phyloP scores from a whole-genome alignment of 495 filamentous ascomycete species.

The Daldinia vernicosa region DNA sequence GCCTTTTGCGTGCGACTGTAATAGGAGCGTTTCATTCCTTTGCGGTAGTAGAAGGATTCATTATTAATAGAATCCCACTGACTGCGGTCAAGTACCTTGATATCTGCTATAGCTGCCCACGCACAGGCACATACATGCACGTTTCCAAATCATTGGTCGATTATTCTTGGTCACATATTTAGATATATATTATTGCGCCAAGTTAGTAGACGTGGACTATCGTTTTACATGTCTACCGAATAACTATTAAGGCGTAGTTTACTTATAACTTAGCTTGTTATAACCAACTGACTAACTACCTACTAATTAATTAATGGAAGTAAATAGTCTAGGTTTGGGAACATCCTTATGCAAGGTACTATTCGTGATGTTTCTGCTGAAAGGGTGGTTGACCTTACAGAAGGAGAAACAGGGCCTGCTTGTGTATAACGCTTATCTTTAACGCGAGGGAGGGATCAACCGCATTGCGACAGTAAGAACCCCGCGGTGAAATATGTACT shows the following conservation, averaged over 20 bases:
- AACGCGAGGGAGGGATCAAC: background rate
- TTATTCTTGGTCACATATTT: background rate
- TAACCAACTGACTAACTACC: background rate
- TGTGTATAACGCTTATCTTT: background rate
- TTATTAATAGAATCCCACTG: conserved; percentile 6
- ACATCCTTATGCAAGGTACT: background rate
- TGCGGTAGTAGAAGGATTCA: conserved; percentile 12
- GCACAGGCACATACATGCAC: background rate
- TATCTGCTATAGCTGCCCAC: background rate
- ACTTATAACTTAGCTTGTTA: background rate
- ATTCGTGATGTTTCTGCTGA: background rate
- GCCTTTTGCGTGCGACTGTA: background rate
- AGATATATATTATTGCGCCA: background rate
- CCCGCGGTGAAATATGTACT: background rate
- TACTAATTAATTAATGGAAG: background rate
- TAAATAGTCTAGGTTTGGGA: background rate
- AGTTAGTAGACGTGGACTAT: background rate
- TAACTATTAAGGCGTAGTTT: background rate
- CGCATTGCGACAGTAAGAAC: background rate
- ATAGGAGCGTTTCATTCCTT: conserved; percentile 28
- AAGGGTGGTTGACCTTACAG: background rate
- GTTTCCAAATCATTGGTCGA: conserved; percentile 18
- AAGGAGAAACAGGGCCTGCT: background rate
- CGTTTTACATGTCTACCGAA: background rate
- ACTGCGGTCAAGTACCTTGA: conserved; percentile 1